Conservation (phyloP, 345 rosid species). For the Salix purpurea region DNA sequence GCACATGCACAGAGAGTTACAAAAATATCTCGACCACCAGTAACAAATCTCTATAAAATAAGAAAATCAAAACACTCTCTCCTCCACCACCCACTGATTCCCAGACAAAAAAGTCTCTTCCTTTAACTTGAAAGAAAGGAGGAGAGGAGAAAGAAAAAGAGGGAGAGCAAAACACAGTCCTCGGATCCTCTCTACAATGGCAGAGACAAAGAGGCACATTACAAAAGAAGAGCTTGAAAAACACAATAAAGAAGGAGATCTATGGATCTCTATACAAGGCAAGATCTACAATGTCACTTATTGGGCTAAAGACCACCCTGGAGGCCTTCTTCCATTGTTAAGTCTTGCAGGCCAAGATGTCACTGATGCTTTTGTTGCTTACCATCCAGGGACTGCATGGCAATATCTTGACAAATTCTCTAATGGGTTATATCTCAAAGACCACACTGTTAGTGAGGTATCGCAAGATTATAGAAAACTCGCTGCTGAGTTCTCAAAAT, state of each 20-base stretch:
- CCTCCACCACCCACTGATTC: no score
- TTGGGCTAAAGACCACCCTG: slow-evolving; percentile 46
- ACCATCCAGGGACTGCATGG: slow-evolving; percentile 48
- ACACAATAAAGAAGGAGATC: slow-evolving; percentile 42
- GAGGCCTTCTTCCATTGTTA: slow-evolving; percentile 37
- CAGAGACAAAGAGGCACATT: slow-evolving; percentile 31
- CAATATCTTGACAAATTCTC: slow-evolving; percentile 43
- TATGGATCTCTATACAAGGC: slow-evolving; percentile 55
- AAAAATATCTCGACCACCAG: no score
- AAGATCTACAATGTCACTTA: slow-evolving; percentile 48
- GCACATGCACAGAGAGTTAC: no score
- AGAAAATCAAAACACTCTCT: neutral
- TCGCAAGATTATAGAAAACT: slow-evolving; percentile 47
- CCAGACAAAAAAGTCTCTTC: no score
- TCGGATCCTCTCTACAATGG: slow-evolving; percentile 18
- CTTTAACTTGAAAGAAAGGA: no score
- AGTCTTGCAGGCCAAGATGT: slow-evolving; percentile 52
- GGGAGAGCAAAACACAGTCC: neutral
- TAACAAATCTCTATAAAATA: no score
- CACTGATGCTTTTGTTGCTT: slow-evolving; percentile 55
- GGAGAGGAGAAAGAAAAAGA: neutral
- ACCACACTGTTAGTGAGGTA: slow-evolving; percentile 38
- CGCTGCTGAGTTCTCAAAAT: slow-evolving; percentile 36
- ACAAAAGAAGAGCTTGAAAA: slow-evolving; percentile 30
- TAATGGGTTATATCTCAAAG: slow-evolving; percentile 44